Evolutionary conservation across 257 asterid species (phyloP).

Genomic region (Vinca minor): DNA sequence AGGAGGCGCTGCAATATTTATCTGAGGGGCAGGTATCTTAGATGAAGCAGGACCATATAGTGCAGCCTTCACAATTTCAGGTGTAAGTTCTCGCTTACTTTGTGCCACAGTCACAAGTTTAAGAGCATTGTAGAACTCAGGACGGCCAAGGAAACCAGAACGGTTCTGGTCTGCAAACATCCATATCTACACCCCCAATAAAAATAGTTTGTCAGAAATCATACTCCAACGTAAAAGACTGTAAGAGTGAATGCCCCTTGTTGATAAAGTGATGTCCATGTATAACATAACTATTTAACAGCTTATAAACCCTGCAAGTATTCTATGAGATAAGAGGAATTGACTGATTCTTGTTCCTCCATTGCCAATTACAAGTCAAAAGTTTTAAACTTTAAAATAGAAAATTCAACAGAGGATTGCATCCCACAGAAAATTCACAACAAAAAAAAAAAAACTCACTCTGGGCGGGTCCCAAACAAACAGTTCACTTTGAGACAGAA

Average conservation of each 20-base stretch:
- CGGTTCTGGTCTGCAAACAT: conserved; percentile 66
- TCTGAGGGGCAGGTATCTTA: conserved; percentile 85
- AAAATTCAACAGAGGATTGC: no score
- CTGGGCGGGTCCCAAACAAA: not conserved
- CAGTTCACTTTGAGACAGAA: not conserved
- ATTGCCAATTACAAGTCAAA: not conserved
- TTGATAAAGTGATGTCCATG: not conserved
- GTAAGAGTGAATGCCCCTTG: not conserved
- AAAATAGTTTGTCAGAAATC: not conserved
- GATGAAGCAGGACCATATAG: conserved; percentile 79
- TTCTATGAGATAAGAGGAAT: no score
- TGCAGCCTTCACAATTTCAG: conserved; percentile 92
- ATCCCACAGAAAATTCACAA: no score
- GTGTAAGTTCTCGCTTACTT: conserved; percentile 83
- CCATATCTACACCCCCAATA: conserved; percentile 75
- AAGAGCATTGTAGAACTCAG: conserved; percentile 87
- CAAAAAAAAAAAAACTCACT: no score
- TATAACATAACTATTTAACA: not conserved
- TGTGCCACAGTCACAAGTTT: conserved; percentile 97
- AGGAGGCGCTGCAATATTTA: conserved; percentile 47
- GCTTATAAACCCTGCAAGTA: no score
- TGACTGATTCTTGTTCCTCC: not conserved
- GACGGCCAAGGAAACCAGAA: conserved; percentile 66
- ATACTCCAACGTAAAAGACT: not conserved
- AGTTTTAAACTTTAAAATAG: no score